A percentile compares a stretch with the other conserved stretches of the same genome.
Evolutionary conservation across 345 rosid species (phyloP).

Genomic region (Populus ilicifolia): DNA sequence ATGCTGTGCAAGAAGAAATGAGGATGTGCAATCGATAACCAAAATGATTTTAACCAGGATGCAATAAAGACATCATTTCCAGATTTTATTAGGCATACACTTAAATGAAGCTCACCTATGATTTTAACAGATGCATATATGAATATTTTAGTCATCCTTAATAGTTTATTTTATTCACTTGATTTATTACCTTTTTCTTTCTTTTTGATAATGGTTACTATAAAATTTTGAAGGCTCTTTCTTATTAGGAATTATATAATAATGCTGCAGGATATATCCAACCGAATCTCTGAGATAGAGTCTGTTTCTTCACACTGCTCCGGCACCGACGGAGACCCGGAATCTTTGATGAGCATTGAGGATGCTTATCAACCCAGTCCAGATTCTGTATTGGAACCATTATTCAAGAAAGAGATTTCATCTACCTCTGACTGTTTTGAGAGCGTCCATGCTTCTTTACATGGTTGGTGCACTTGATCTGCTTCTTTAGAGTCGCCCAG

Average conservation of each 20-base stretch:
- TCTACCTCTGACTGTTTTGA: slow-evolving; percentile 29
- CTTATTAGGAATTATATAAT: neutral
- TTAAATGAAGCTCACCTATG: neutral
- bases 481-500: neutral
- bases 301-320: slow-evolving; percentile 39
- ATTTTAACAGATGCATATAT: neutral
- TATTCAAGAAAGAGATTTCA: slow-evolving; percentile 28
- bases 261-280: slow-evolving; percentile 26
- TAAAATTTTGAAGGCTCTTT: neutral
- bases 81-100: neutral
- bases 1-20: neutral
- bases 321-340: slow-evolving; percentile 39
- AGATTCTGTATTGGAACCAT: slow-evolving; percentile 68
- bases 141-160: neutral
- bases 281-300: slow-evolving; percentile 34
- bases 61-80: neutral
- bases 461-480: slow-evolving; percentile 37
- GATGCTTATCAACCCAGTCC: slow-evolving; percentile 73
- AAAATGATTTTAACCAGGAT: neutral
- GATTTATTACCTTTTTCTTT: neutral
- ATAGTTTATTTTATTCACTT: neutral
- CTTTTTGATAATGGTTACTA: neutral
- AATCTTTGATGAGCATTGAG: slow-evolving; percentile 44
- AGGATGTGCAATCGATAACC: neutral
- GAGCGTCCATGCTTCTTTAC: slow-evolving; percentile 23